phyloP scores from a whole-genome alignment of 305 asterid genomes.

The Caryopteris hybrid region DNA sequence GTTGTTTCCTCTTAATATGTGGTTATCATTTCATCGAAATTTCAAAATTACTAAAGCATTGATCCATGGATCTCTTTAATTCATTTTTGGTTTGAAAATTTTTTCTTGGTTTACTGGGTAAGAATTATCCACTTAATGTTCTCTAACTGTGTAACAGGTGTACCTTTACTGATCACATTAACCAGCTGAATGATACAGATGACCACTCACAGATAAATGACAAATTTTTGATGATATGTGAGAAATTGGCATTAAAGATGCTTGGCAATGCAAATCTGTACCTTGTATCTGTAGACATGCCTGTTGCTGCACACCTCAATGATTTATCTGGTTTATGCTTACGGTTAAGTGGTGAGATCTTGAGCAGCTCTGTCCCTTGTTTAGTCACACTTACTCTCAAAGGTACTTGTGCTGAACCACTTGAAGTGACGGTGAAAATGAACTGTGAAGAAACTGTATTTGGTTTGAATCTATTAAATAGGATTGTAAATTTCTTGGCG shows the following conservation, averaged over 20 bases:
- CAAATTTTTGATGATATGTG: slow-evolving; percentile 65
- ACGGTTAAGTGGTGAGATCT: slow-evolving; percentile 82
- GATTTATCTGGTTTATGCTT: slow-evolving; percentile 77
- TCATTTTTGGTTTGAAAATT: neutral
- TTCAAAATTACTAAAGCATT: neutral
- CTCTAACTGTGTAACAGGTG: slow-evolving; percentile 55
- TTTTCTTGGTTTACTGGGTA: slow-evolving; percentile 2
- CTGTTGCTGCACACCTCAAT: slow-evolving; percentile 73
- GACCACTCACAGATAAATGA: slow-evolving; percentile 49
- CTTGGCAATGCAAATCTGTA: slow-evolving; percentile 75
- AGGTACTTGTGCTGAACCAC: slow-evolving; percentile 75
- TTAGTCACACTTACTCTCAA: slow-evolving; percentile 63
- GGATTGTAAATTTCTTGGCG: slow-evolving; percentile 72
- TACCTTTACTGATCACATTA: slow-evolving; percentile 66
- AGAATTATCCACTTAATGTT: slow-evolving; percentile 1
- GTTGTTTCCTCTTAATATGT: neutral
- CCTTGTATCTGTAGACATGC: slow-evolving; percentile 88
- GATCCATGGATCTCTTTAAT: neutral
- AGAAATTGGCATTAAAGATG: slow-evolving; percentile 74
- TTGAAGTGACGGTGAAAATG: slow-evolving; percentile 64
- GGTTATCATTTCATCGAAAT: slow-evolving; percentile 2
- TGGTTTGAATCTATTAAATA: slow-evolving; percentile 82
- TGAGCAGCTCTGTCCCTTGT: slow-evolving; percentile 73
- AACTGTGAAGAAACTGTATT: slow-evolving; percentile 95
- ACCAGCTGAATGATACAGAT: slow-evolving; percentile 45